phyloP scores from a whole-genome alignment of 371 early-diverging fungal species.

The Mortierella sp. region DNA sequence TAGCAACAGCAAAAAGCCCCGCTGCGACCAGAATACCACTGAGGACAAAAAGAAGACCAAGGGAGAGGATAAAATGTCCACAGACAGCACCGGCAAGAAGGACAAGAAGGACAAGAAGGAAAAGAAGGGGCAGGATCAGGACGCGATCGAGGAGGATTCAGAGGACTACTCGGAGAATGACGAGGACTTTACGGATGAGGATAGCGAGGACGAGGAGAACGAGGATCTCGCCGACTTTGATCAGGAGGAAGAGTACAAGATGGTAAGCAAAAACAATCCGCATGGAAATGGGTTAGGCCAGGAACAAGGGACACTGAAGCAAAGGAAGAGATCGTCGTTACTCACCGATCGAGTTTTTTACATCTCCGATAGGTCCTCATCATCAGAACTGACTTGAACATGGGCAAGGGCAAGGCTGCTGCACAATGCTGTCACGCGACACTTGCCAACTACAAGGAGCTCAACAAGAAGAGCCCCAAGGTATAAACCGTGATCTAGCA shows the following conservation, averaged over 20 bases:
- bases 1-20: slow-evolving; percentile 5
- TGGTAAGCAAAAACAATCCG: slow-evolving; percentile 49
- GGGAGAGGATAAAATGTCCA: slow-evolving; percentile 12
- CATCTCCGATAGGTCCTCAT: slow-evolving; percentile 72
- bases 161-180: slow-evolving; percentile 39
- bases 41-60: slow-evolving; percentile 3
- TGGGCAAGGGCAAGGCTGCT: slow-evolving; percentile 97
- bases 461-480: slow-evolving; percentile 66
- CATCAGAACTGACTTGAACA: slow-evolving; percentile 91
- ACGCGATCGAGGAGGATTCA: slow-evolving; percentile 43
- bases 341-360: neutral
- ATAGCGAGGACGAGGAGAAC: slow-evolving; percentile 48
- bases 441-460: slow-evolving; percentile 86
- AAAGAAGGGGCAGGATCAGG: neutral
- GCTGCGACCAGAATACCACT: neutral
- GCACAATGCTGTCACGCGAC: slow-evolving; percentile 98
- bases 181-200: slow-evolving; percentile 43
- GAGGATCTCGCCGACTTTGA: slow-evolving; percentile 60
- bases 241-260: slow-evolving; percentile 64
- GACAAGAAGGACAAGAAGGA: slow-evolving; percentile 19
- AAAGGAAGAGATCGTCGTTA: neutral
- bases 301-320: neutral
- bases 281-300: too few relatives aligned
- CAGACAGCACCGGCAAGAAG: neutral
- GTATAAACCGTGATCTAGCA: slow-evolving; percentile 33